Conservation (phyloP, 257 asterid species). For the Scutellaria baicalensis region DNA sequence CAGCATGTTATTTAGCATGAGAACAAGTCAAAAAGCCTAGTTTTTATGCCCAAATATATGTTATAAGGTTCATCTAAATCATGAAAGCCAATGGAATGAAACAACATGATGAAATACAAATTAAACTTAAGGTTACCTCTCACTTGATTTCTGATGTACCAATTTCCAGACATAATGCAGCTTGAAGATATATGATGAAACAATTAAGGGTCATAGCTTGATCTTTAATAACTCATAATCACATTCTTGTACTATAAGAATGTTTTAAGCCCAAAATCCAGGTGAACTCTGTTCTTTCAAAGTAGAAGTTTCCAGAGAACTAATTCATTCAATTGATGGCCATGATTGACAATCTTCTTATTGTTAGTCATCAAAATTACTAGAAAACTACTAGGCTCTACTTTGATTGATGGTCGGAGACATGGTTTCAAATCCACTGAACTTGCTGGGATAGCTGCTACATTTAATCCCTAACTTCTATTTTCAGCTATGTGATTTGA, state of each 20-base stretch:
- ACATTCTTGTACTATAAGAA: not conserved
- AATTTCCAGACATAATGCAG: not conserved
- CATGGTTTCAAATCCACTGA: not conserved
- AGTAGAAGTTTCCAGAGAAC: not conserved
- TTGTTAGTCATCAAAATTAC: not conserved
- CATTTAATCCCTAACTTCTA: not conserved
- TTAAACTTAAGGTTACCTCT: not conserved
- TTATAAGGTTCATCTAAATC: not conserved
- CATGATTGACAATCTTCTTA: not conserved
- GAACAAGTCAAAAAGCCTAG: not conserved
- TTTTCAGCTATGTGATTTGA: not conserved
- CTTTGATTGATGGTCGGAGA: not conserved
- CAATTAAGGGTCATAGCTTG: not conserved
- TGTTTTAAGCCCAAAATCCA: not conserved
- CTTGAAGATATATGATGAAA: not conserved
- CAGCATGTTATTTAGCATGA: not conserved
- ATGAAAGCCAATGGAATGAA: conserved; percentile 1
- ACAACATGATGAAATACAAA: conserved; percentile 6
- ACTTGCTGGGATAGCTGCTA: not conserved
- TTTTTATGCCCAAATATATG: not conserved
- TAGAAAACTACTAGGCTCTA: not conserved
- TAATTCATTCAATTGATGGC: not conserved
- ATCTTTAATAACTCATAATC: not conserved
- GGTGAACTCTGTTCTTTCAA: not conserved
- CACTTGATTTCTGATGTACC: not conserved